A percentile compares a stretch with the other conserved stretches of the same genome.
Conservation (phyloP, 192 early-diverging fungal species). For the Linnemannia schmuckeri region DNA sequence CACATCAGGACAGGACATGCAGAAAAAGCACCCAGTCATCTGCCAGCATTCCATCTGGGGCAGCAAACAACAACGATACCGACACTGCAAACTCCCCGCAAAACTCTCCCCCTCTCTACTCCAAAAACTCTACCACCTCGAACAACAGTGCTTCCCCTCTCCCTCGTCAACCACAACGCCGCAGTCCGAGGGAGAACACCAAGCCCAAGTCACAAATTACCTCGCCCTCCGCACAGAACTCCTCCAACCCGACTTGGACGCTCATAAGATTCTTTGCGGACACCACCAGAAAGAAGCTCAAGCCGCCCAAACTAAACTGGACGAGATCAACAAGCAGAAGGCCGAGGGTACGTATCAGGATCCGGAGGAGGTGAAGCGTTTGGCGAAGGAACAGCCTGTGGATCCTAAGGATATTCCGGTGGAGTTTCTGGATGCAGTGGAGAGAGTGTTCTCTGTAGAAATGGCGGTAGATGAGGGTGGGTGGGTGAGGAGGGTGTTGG, state of each 20-base stretch:
- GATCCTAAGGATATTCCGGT: slow-evolving; percentile 48
- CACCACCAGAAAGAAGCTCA: slow-evolving; percentile 45
- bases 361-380: slow-evolving; percentile 34
- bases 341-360: slow-evolving; percentile 21
- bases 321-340: slow-evolving; percentile 30
- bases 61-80: slow-evolving; percentile 47
- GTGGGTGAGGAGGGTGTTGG: slow-evolving; percentile 21
- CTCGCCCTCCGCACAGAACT: slow-evolving; percentile 17
- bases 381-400: slow-evolving; percentile 37
- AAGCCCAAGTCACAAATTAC: not conserved
- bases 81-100: slow-evolving; percentile 42
- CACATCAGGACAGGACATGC: not conserved
- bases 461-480: not conserved
- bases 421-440: slow-evolving; percentile 23
- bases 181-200: not conserved
- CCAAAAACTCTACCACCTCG: slow-evolving; percentile 21
- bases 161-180: not conserved
- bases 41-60: slow-evolving; percentile 52
- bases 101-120: slow-evolving; percentile 21
- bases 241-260: slow-evolving; percentile 25
- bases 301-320: slow-evolving; percentile 12
- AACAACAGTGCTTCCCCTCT: not conserved
- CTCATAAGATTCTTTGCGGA: slow-evolving; percentile 30
- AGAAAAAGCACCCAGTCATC: slow-evolving; percentile 35
- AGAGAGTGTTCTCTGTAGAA: slow-evolving; percentile 23